A percentile compares a stretch with the other conserved stretches of the same genome.
phyloP scores from a whole-genome alignment of 352 stramenopile genomes.

The Phytopythium boreale region DNA sequence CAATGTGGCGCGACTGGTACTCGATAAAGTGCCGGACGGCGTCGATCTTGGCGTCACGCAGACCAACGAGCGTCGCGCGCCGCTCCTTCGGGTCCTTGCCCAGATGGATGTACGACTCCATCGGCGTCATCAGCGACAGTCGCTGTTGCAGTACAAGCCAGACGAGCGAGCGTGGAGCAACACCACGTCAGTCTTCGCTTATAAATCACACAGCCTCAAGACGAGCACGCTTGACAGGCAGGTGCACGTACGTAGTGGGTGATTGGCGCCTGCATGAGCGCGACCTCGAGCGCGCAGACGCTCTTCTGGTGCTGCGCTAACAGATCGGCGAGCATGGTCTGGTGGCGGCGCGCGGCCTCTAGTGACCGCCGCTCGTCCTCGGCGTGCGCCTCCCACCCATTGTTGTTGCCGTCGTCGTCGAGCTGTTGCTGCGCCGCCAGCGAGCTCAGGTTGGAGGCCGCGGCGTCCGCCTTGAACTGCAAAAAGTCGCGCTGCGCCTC shows the following conservation, averaged over 20 bases:
- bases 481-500: constrained; percentile 57
- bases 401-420: neutral
- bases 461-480: constrained; percentile 35
- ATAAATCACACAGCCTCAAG: neutral
- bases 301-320: constrained; percentile 41
- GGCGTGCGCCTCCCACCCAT: constrained; percentile 3
- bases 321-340: constrained; percentile 29
- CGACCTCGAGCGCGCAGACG: constrained; percentile 29
- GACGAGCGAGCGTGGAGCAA: neutral
- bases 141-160: constrained; percentile 21
- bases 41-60: constrained; percentile 53
- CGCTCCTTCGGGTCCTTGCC: constrained; percentile 33
- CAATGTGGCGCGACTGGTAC: constrained; percentile 43
- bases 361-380: constrained; percentile 26
- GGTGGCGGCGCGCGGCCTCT: constrained; percentile 21
- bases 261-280: constrained; percentile 42
- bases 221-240: neutral
- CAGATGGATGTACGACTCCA: constrained; percentile 63
- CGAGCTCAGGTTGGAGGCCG: neutral
- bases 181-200: constrained; percentile 4
- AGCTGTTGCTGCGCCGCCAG: neutral
- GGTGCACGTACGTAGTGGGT: constrained; percentile 62
- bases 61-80: constrained; percentile 33
- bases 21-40: constrained; percentile 37
- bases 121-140: constrained; percentile 62